These are phyloP conservation scores for Cucurbita ficifolia DNA, from an alignment of 306 rosid species.

Conservation along the genomic window DNA sequence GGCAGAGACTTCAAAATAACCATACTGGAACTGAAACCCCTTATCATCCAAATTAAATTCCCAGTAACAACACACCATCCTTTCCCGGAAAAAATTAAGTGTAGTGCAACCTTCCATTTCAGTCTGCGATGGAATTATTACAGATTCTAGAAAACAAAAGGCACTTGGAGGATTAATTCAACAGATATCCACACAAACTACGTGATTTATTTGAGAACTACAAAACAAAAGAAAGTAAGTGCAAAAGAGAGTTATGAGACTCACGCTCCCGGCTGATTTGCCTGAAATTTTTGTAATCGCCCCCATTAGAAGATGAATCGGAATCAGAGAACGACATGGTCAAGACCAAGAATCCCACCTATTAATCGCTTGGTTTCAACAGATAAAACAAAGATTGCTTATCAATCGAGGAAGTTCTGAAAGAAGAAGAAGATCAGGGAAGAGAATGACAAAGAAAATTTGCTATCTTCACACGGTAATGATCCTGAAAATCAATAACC, in stretches of 20 bases:
- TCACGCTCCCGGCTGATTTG: conserved; percentile 52
- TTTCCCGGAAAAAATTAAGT: no score
- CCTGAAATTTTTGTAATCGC: conserved; percentile 38
- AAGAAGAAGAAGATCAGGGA: neutral
- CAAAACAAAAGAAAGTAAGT: neutral
- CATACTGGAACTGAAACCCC: no score
- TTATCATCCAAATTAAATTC: no score
- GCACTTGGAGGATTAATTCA: no score
- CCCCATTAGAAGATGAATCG: conserved; percentile 40
- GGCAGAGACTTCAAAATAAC: no score
- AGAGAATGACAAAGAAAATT: conserved; percentile 3
- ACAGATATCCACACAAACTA: no score
- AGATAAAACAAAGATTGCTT: neutral
- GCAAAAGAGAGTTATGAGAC: neutral
- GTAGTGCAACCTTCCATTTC: no score
- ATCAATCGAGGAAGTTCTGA: neutral
- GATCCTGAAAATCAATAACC: neutral
- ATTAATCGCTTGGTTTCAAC: neutral
- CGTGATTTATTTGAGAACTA: no score
- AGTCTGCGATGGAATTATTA: no score
- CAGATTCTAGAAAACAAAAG: no score
- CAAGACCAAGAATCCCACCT: neutral
- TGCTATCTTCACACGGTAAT: neutral
- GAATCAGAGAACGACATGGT: conserved; percentile 44
- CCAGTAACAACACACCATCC: no score